Evolutionary conservation across 2,329 filamentous ascomycete genomes (phyloP).

Genomic region (Ascochyta pisi): DNA sequence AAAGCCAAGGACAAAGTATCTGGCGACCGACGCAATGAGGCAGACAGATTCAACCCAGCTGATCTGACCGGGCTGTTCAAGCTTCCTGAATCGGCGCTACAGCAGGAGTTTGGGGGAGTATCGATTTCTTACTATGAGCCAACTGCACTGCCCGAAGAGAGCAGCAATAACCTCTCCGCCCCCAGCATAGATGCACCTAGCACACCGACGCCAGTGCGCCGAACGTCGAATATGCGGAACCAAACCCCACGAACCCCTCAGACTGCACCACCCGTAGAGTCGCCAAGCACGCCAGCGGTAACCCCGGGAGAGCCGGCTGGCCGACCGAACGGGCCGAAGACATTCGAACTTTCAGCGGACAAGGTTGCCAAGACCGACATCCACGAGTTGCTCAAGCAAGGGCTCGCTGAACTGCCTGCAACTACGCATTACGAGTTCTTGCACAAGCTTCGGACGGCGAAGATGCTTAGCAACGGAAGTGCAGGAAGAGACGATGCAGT

Average conservation of each 20-base stretch:
- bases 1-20: constrained; percentile 79
- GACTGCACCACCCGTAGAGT: constrained; percentile 51
- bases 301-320: constrained; percentile 43
- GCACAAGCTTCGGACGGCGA: constrained; percentile 81
- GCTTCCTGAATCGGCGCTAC: constrained; percentile 54
- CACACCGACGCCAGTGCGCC: constrained; percentile 78
- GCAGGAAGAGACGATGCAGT: constrained; percentile 77
- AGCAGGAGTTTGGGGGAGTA: constrained; percentile 82
- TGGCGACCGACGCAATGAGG: constrained; percentile 45
- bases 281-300: constrained; percentile 57
- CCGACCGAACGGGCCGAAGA: constrained; percentile 44
- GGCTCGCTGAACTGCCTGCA: constrained; percentile 68
- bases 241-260: constrained; percentile 61
- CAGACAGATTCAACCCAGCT: constrained; percentile 53
- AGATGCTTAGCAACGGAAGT: constrained; percentile 72
- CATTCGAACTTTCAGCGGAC: constrained; percentile 67
- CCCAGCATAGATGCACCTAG: constrained; percentile 58
- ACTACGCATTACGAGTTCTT: constrained; percentile 83
- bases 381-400: constrained; percentile 52
- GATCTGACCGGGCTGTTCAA: constrained; percentile 78
- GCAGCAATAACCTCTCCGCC: constrained; percentile 21
- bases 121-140: constrained; percentile 78
- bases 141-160: constrained; percentile 41
- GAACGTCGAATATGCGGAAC: constrained; percentile 63
- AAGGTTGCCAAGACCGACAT: constrained; percentile 52